A percentile compares a stretch with the other conserved stretches of the same genome.
Evolutionary conservation across 257 asterid species (phyloP).

Genomic region (Eustoma russellianum): DNA sequence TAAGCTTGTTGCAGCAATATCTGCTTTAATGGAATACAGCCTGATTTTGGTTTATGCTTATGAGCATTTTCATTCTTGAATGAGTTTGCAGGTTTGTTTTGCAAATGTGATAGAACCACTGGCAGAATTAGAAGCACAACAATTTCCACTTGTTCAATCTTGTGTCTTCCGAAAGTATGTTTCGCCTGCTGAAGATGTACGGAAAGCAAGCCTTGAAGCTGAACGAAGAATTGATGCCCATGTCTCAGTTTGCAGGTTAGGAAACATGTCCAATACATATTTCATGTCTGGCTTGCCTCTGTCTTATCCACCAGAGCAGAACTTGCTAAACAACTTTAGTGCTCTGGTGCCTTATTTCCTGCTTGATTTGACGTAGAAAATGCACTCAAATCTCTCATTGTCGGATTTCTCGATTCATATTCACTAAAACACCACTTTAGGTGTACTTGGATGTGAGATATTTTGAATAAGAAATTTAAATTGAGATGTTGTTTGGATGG

Average conservation of each 20-base stretch:
- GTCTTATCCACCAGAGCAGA: too few relatives aligned
- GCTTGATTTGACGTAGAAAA: too few relatives aligned
- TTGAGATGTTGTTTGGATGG: too few relatives aligned
- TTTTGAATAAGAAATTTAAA: too few relatives aligned
- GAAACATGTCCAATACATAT: background rate
- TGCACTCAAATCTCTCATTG: too few relatives aligned
- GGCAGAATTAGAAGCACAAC: constrained; percentile 84
- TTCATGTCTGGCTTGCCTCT: too few relatives aligned
- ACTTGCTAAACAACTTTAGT: too few relatives aligned
- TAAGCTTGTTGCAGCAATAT: background rate
- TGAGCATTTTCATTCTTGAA: background rate
- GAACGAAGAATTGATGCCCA: constrained; percentile 81
- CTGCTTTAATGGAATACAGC: background rate
- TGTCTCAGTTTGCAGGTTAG: constrained; percentile 65
- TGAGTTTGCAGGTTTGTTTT: constrained; percentile 50
- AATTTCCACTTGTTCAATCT: constrained; percentile 84
- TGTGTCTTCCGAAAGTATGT: constrained; percentile 78
- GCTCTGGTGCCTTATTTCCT: too few relatives aligned
- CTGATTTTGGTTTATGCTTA: background rate
- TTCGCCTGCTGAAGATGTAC: constrained; percentile 59
- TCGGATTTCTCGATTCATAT: too few relatives aligned
- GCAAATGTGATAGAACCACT: constrained; percentile 57
- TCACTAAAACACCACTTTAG: too few relatives aligned
- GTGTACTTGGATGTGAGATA: too few relatives aligned
- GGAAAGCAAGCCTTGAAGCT: constrained; percentile 87